phyloP scores from a whole-genome alignment of 202 grass and related monocot species.

The Carex arenaria region DNA sequence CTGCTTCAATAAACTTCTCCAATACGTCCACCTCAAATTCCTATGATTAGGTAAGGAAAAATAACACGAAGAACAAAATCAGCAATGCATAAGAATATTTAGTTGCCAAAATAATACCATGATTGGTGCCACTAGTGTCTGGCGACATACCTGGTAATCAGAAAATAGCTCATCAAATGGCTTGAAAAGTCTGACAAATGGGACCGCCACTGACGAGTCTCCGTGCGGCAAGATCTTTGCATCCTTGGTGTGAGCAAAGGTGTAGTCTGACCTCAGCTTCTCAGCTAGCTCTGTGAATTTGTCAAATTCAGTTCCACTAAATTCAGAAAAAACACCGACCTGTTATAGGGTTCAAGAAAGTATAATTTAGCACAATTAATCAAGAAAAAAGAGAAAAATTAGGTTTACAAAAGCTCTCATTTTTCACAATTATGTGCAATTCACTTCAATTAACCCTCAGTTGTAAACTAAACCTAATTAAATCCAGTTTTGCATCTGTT shows the following conservation, averaged over 20 bases:
- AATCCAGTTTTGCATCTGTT: not conserved
- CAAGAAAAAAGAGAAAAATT: not conserved
- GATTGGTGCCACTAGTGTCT: not conserved
- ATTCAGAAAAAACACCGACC: slow-evolving; percentile 81
- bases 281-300: slow-evolving; percentile 58
- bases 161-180: slow-evolving; percentile 94
- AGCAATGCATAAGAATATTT: not conserved
- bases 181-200: slow-evolving; percentile 78
- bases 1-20: slow-evolving; percentile 66
- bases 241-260: slow-evolving; percentile 73
- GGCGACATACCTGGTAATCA: slow-evolving; percentile 52
- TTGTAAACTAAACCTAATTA: not conserved
- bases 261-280: slow-evolving; percentile 59
- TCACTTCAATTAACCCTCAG: not conserved
- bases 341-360: slow-evolving; percentile 29
- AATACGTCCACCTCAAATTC: slow-evolving; percentile 61
- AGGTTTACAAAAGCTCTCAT: not conserved
- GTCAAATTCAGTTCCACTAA: slow-evolving; percentile 57
- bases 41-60: slow-evolving; percentile 28
- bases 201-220: slow-evolving; percentile 32
- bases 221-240: slow-evolving; percentile 60
- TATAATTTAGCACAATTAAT: not conserved
- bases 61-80: not conserved
- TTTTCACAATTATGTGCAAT: not conserved
- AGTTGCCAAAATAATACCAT: not conserved